Percentiles rank a stretch among this genome's conserved stretches.
phyloP scores from a whole-genome alignment of 129 eudicot species.

The sunflower (Helianthus annuus) region DNA sequence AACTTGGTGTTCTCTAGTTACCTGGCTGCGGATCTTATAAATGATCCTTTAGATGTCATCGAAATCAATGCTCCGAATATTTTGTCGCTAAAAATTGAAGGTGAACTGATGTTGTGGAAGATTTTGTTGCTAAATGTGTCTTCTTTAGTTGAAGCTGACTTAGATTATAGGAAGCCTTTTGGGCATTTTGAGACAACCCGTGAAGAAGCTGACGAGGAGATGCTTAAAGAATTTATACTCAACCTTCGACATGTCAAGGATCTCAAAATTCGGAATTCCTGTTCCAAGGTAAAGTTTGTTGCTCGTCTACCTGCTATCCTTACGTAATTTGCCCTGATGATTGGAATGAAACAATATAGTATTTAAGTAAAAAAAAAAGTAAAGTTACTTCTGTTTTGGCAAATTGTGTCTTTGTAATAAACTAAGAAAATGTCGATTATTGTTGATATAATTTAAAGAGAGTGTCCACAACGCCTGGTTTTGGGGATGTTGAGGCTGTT shows the following conservation, averaged over 20 bases:
- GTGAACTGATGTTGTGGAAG: conserved; percentile 12
- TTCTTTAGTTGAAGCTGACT: conserved; percentile 21
- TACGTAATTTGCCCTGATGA: too few relatives aligned
- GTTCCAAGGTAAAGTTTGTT: background rate
- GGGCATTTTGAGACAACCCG: background rate
- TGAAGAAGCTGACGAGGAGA: conserved; percentile 29
- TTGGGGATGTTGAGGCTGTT: too few relatives aligned
- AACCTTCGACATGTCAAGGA: conserved; percentile 14
- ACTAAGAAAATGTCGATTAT: background rate
- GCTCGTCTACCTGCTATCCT: too few relatives aligned
- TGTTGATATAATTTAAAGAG: background rate
- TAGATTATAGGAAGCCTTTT: conserved; percentile 1
- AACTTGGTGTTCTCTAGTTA: conserved; percentile 20
- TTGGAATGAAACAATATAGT: too few relatives aligned
- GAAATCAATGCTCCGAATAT: conserved; percentile 33
- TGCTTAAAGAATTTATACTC: conserved; percentile 22
- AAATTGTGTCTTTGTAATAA: background rate
- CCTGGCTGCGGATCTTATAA: background rate
- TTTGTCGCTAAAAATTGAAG: conserved; percentile 19
- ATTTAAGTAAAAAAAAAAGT: too few relatives aligned
- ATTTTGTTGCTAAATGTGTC: conserved; percentile 25
- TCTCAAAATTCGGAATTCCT: conserved; percentile 13
- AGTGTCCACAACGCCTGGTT: too few relatives aligned
- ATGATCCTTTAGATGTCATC: conserved; percentile 4
- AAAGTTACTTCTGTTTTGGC: too few relatives aligned